A percentile compares a stretch with the other conserved stretches of the same genome.
Conservation (phyloP, 1,284 basidiomycete genomes). For the Sphagnurus paluster region DNA sequence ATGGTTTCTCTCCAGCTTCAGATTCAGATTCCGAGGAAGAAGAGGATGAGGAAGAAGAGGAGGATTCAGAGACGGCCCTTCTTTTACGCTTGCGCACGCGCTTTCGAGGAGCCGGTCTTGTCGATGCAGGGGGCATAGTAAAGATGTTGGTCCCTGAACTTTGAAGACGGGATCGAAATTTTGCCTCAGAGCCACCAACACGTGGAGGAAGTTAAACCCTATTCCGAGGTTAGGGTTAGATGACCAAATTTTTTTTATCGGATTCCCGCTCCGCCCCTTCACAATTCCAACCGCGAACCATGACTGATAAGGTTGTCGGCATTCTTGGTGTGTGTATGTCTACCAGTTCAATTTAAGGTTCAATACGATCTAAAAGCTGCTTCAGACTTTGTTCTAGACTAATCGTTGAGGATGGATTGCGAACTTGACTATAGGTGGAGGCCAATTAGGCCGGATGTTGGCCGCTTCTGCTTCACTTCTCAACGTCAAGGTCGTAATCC, state of each 20-base stretch:
- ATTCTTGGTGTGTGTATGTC: slow-evolving; percentile 65
- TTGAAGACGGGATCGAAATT: background rate
- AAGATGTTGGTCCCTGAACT: background rate
- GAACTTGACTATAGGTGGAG: slow-evolving; percentile 68
- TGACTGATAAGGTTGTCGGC: slow-evolving; percentile 59
- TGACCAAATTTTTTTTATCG: slow-evolving; percentile 6
- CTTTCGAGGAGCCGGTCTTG: slow-evolving; percentile 34
- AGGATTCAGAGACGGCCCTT: slow-evolving; percentile 40
- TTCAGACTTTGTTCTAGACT: slow-evolving; percentile 1
- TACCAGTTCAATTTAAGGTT: background rate
- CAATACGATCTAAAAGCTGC: background rate
- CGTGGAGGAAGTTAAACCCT: slow-evolving; percentile 4
- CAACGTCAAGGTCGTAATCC: slow-evolving; percentile 84
- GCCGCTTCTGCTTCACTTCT: slow-evolving; percentile 89
- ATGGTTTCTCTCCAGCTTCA: slow-evolving; percentile 35
- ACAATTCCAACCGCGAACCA: slow-evolving; percentile 21
- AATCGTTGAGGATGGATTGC: slow-evolving; percentile 5
- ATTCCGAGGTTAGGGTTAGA: slow-evolving; percentile 21
- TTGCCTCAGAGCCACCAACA: background rate
- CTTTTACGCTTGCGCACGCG: slow-evolving; percentile 55
- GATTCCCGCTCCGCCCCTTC: background rate
- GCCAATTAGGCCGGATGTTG: slow-evolving; percentile 98
- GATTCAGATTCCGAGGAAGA: slow-evolving; percentile 38
- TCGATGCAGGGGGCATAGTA: slow-evolving; percentile 10
- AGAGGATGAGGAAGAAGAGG: slow-evolving; percentile 44